Base-by-base conservation (phyloP, 139 green algal species). In the Coelastrella sp. region DNA sequence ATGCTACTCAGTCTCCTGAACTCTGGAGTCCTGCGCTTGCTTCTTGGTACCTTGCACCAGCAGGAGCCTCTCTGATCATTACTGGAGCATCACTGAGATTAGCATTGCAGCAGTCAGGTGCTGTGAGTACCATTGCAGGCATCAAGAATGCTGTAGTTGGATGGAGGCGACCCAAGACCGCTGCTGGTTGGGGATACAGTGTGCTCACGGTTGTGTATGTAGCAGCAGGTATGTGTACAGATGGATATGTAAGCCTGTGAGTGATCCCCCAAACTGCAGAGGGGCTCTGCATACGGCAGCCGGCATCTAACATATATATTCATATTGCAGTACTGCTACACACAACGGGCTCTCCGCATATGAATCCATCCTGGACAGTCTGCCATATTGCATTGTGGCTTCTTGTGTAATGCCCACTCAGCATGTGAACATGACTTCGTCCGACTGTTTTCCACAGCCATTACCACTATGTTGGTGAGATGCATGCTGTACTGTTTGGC, bases 201-300 rank as follows among this genome's bases (percentile, higher is more conserved):
- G 53, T 60, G 9, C 74, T 66, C 37, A 45, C 45, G 3, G 38
- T 84, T 21, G 78, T 88, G 15, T 90, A 88, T 60, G 34, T 77
- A 25, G 59, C 68, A 66, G 87, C 87, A 35, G 86, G 75, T 72
- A 15, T 6, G 27, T n/a, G n/a, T n/a, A n/a, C n/a, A n/a, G n/a
- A n/a, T n/a, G n/a, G n/a, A n/a, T 69, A 21, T 8, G 62, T 17
- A n/a, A 32, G 45, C 45, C 15, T 57, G 15, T 13, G 15, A n/a
- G n/a, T n/a, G n/a, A n/a, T n/a, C n/a, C n/a, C n/a, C n/a, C n/a
- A n/a, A n/a, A n/a, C n/a, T n/a, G n/a, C n/a, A n/a, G n/a, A n/a
- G n/a, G n/a, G n/a, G n/a, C n/a, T n/a, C n/a, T n/a, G n/a, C n/a
- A n/a, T n/a, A n/a, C n/a, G n/a, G n/a, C n/a, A n/a, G n/a, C n/a